These are phyloP conservation scores for Penicillium riverlandense DNA, from an alignment of 495 filamentous ascomycete species.

Conservation along the genomic window DNA sequence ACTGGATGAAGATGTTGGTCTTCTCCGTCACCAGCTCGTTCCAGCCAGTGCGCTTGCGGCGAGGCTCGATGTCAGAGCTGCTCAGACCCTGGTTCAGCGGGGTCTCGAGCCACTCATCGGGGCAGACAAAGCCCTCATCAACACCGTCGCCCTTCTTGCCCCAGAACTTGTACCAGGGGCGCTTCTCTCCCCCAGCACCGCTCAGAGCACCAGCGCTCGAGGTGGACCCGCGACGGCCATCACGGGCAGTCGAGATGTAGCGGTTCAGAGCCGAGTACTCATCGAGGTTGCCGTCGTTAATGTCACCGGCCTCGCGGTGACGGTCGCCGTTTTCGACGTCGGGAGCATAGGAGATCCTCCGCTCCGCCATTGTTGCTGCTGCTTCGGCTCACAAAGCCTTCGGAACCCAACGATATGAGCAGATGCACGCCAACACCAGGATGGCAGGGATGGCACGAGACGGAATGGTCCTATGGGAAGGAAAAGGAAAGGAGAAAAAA, in stretches of 20 bases:
- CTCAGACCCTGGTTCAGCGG: conserved; percentile 59
- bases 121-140: conserved; percentile 45
- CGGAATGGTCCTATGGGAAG: conserved; percentile 36
- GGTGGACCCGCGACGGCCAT: conserved; percentile 49
- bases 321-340: conserved; percentile 45
- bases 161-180: conserved; percentile 54
- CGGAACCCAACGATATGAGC: conserved; percentile 37
- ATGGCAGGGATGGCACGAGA: conserved; percentile 38
- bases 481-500: conserved; percentile 15
- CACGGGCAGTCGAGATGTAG: conserved; percentile 61
- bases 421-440: conserved; percentile 28
- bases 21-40: conserved; percentile 74
- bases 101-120: conserved; percentile 67
- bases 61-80: conserved; percentile 50
- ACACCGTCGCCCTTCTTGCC: conserved; percentile 25
- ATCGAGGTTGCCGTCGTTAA: conserved; percentile 33
- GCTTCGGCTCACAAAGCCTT: conserved; percentile 40
- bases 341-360: conserved; percentile 48
- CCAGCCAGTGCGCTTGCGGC: conserved; percentile 60
- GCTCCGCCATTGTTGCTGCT: conserved; percentile 44
- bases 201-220: conserved; percentile 41
- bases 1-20: conserved; percentile 69
- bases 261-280: conserved; percentile 52
- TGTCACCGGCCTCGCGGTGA: conserved; percentile 26
- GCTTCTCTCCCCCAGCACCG: conserved; percentile 35